phyloP scores from a whole-genome alignment of 306 rosid genomes.

The Lupinus albus region DNA sequence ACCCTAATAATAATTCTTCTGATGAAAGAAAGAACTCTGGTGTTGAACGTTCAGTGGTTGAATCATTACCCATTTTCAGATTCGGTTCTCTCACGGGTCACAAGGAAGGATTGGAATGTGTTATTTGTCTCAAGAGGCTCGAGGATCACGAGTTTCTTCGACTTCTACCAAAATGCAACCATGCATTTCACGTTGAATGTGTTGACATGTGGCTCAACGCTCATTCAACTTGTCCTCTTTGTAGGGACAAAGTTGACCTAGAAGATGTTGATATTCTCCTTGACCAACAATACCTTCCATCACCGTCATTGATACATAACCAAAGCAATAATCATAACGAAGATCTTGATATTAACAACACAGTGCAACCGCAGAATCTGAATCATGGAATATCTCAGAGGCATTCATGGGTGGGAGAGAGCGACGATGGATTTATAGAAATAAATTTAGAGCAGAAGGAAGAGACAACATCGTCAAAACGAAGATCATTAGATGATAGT shows the following conservation, averaged over 20 bases:
- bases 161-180: slow-evolving; percentile 71
- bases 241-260: slow-evolving; percentile 53
- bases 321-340: not conserved
- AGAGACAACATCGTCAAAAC: slow-evolving; percentile 38
- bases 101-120: slow-evolving; percentile 66
- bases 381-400: slow-evolving; percentile 47
- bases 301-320: not conserved
- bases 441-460: slow-evolving; percentile 11
- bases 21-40: slow-evolving; percentile 62
- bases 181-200: slow-evolving; percentile 52
- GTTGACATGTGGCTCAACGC: slow-evolving; percentile 71
- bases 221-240: slow-evolving; percentile 84
- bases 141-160: slow-evolving; percentile 63
- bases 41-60: slow-evolving; percentile 54
- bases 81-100: slow-evolving; percentile 64
- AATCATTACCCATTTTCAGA: slow-evolving; percentile 61
- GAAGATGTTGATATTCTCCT: slow-evolving; percentile 48
- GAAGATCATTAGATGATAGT: slow-evolving; percentile 53
- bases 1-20: not conserved
- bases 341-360: not conserved
- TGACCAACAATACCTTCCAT: not conserved
- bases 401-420: slow-evolving; percentile 62
- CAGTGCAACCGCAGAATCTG: not conserved
- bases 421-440: slow-evolving; percentile 17
- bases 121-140: slow-evolving; percentile 63